Percentiles rank a stretch among this genome's conserved stretches.
phyloP scores from a whole-genome alignment of 768 basidiomycete species.

The Boletus rufocinnamomeus region DNA sequence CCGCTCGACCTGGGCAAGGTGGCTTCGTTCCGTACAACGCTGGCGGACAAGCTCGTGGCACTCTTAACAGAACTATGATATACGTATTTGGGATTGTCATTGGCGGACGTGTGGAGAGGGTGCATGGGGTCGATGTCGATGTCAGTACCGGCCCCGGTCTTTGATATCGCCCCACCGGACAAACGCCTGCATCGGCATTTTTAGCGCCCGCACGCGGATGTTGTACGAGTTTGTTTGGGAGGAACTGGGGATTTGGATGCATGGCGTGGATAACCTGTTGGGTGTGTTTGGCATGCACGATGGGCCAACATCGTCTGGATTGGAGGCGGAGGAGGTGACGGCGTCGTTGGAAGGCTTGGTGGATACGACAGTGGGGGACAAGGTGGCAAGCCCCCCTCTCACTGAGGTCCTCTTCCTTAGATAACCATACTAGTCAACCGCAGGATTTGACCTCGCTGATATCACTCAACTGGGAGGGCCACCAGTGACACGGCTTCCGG shows the following conservation, averaged over 20 bases:
- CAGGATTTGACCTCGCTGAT: no score
- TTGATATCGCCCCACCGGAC: constrained; percentile 52
- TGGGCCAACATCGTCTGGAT: constrained; percentile 31
- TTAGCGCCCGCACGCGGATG: constrained; percentile 56
- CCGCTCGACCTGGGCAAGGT: constrained; percentile 41
- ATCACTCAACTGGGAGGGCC: no score
- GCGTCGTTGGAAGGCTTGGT: constrained; percentile 19
- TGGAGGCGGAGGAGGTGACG: constrained; percentile 48
- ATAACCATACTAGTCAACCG: no score
- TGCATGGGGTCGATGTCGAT: constrained; percentile 8
- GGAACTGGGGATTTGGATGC: constrained; percentile 73
- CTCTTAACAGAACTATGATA: constrained; percentile 32
- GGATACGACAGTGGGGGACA: constrained; percentile 66
- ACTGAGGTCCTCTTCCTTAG: no score
- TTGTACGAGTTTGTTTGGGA: constrained; percentile 79
- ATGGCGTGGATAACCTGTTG: constrained; percentile 71
- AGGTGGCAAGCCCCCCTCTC: no score
- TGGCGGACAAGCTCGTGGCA: constrained; percentile 18
- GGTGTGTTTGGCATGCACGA: constrained; percentile 54
- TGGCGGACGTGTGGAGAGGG: constrained; percentile 22
- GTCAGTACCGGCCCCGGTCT: no score
- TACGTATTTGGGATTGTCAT: constrained; percentile 31
- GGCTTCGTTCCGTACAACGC: constrained; percentile 21
- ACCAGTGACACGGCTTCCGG: no score
- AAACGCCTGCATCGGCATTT: constrained; percentile 65